These are phyloP conservation scores for Linum lewisii DNA, from an alignment of 345 rosid genomes.

Conservation along the genomic window DNA sequence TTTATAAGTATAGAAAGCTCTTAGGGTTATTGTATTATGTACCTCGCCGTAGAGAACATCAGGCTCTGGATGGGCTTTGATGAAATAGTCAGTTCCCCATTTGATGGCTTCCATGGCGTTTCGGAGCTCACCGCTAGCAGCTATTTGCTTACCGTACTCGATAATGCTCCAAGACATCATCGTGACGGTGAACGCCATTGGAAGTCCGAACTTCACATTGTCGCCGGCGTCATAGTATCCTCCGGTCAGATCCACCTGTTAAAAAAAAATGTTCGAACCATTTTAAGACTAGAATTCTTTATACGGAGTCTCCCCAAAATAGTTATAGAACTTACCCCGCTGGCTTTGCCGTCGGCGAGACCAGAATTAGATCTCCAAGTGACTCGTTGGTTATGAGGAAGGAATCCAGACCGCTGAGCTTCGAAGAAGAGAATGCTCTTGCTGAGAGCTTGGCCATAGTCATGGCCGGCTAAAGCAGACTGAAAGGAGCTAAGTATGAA, in stretches of 20 bases:
- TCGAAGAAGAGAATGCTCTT: constrained; percentile 95
- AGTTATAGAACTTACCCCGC: constrained; percentile 54
- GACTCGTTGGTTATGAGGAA: constrained; percentile 82
- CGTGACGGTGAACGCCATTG: constrained; percentile 96
- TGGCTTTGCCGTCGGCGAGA: constrained; percentile 84
- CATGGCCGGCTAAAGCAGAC: constrained; percentile 63
- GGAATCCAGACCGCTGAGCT: constrained; percentile 95
- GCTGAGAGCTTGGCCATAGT: constrained; percentile 81
- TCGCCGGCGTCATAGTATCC: constrained; percentile 99
- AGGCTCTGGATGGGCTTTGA: constrained; percentile 95
- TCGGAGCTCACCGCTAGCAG: constrained; percentile 60
- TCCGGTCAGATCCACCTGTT: constrained; percentile 89
- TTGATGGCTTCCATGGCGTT: constrained; percentile 83
- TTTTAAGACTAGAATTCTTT: background rate
- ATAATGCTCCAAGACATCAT: constrained; percentile 99
- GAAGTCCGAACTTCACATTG: constrained; percentile 96
- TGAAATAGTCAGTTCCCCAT: constrained; percentile 96
- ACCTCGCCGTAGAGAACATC: constrained; percentile 96
- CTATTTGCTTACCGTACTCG: constrained; percentile 81
- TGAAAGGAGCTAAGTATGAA: constrained; percentile 29
- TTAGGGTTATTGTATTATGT: background rate
- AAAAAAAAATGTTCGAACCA: background rate
- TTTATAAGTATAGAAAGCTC: too few relatives aligned
- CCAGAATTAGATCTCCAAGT: constrained; percentile 92
- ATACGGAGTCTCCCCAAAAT: too few relatives aligned